Evolutionary conservation across 2,329 filamentous ascomycete genomes (phyloP), one percentile per base, ranked within the genome.

Genomic region (Fusarium floridanum): DNA sequence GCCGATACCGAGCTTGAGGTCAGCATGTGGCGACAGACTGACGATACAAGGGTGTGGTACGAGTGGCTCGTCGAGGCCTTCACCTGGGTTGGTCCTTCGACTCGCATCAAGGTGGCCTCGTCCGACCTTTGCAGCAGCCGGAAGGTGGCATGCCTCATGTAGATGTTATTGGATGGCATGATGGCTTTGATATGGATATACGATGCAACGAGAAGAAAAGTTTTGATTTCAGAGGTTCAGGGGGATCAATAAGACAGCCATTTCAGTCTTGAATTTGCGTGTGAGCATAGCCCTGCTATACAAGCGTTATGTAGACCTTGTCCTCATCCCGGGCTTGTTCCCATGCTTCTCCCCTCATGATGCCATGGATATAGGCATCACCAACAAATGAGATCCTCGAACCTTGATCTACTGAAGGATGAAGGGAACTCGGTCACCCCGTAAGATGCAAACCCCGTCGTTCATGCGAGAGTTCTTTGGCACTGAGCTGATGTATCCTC

Each of bases 21-120:
- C 41, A 97, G 92, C 81, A 98, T 99, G 91, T 98, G 95, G 94
- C 90, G 97, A 61, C 94, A 97, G 84, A 98, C 97, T 1, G 96
- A 99, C 80, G 95, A 98, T 81, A 91, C 93, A 41, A 97, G 94
- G 82, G 97, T 99, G 9, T 99, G 97, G 97, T 99, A 99, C 82
- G 97, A 99, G 82, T 99, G 97, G 97, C 88, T 97, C 70, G 92
- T 98, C 3, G 97, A 98, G 82, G 94, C 93, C 12, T 98, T 92
- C 82, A 89, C 88, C 22, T 92, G 89, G 86, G 83, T 90, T 60
- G 88, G 88, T 1, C 88, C 88, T n/a, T 86, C 87, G 43, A 85
- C 86, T 75, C 86, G 92, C 65, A 86, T 94, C 82, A 92, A 92
- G 83, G 85, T 95, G 20, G 92, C 87, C 6, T 86, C 86, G 57